Conservation (phyloP, 2,329 filamentous ascomycete genomes). For the Emergomyces pasteurianus region DNA sequence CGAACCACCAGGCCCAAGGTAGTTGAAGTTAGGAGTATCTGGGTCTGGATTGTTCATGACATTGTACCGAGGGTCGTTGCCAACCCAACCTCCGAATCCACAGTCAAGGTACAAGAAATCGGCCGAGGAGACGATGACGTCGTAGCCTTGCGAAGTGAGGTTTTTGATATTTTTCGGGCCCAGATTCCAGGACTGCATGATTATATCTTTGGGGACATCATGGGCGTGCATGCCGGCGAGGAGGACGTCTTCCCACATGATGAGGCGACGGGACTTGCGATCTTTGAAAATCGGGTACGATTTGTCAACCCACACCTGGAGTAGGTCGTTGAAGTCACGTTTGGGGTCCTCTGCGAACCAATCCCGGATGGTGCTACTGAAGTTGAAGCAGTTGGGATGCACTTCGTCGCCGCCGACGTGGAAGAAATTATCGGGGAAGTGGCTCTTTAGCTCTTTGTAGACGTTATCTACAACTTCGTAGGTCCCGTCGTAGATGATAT, state of each 20-base stretch:
- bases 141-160: constrained; percentile 39
- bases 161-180: constrained; percentile 41
- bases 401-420: constrained; percentile 47
- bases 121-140: constrained; percentile 44
- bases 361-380: constrained; percentile 37
- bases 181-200: constrained; percentile 46
- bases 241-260: constrained; percentile 47
- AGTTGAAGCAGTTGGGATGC: constrained; percentile 46
- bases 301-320: constrained; percentile 44
- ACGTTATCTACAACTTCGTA: constrained; percentile 44
- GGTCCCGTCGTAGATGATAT: constrained; percentile 44
- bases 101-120: constrained; percentile 49
- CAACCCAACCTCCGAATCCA: constrained; percentile 42
- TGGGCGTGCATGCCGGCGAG: constrained; percentile 35
- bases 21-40: constrained; percentile 41
- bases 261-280: constrained; percentile 37
- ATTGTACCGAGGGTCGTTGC: constrained; percentile 47
- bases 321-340: constrained; percentile 40
- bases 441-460: constrained; percentile 40
- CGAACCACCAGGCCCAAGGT: constrained; percentile 41
- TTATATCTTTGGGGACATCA: constrained; percentile 38
- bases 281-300: constrained; percentile 40
- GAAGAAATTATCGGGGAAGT: constrained; percentile 44
- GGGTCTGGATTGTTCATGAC: constrained; percentile 41
- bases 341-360: constrained; percentile 42